phyloP scores from a whole-genome alignment of 225 moss, liverwort and hornwort species.

The Antitrichia curtipendula region DNA sequence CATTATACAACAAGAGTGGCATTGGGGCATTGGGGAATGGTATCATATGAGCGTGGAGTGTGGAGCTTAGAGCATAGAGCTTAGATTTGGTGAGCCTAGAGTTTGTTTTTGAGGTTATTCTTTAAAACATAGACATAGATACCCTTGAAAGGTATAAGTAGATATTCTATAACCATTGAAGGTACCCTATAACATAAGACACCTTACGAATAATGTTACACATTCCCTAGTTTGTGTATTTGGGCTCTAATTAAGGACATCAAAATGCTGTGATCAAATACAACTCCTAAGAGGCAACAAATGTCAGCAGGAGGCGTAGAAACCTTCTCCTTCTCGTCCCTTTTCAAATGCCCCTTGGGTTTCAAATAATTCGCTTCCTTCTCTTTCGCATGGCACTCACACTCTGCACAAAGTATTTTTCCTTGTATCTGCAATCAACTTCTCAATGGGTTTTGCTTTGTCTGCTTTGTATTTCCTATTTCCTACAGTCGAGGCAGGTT shows the following conservation, averaged over 20 bases:
- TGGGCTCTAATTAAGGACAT: not conserved
- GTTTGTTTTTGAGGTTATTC: no score
- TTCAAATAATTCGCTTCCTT: not conserved
- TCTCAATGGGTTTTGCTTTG: slow-evolving; percentile 3
- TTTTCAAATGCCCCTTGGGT: not conserved
- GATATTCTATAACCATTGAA: no score
- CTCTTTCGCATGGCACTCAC: not conserved
- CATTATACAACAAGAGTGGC: not conserved
- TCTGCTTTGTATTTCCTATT: not conserved
- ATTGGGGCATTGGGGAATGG: no score
- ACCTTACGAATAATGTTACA: no score
- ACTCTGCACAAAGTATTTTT: not conserved
- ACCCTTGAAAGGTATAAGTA: no score
- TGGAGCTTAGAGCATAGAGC: no score
- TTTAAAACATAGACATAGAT: no score
- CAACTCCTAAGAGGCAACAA: not conserved
- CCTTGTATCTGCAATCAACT: not conserved
- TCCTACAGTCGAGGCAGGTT: not conserved
- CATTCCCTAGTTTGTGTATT: not conserved
- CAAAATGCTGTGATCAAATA: not conserved
- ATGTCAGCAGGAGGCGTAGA: no score
- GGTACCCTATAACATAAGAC: no score
- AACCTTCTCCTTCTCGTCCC: not conserved
- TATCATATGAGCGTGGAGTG: no score
- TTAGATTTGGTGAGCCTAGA: no score